Conservation (phyloP, 2,329 filamentous ascomycete species). For the Penicillium italicum region DNA sequence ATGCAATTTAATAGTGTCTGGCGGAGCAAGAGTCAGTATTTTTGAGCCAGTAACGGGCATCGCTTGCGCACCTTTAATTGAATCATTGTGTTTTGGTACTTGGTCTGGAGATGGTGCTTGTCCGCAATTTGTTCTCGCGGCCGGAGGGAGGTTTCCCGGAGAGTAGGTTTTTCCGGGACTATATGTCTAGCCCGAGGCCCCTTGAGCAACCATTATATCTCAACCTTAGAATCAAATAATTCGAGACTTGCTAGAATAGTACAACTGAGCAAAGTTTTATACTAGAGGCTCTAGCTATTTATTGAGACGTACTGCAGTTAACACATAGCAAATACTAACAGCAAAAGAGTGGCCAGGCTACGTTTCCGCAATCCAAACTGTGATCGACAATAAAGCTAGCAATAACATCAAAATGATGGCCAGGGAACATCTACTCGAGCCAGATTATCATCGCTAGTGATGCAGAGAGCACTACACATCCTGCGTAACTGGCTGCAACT, state of each 20-base stretch:
- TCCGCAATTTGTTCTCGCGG: conserved; percentile 24
- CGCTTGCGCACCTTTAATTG: conserved; percentile 66
- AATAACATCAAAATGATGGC: neutral
- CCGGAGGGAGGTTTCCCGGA: conserved; percentile 21
- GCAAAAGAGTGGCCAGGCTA: too few species aligned
- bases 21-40: neutral
- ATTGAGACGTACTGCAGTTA: too few species aligned
- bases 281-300: too few species aligned
- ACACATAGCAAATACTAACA: too few species aligned
- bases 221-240: too few species aligned
- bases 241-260: too few species aligned
- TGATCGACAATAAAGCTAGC: neutral
- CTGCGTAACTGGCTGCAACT: neutral
- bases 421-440: neutral
- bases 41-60: neutral
- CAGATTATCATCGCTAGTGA: neutral
- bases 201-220: too few species aligned
- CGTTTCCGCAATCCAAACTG: too few species aligned
- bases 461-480: neutral
- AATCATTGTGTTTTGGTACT: conserved; percentile 66
- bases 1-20: conserved; percentile 99
- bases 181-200: neutral
- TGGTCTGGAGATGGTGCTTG: conserved; percentile 21
- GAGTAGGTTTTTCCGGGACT: conserved; percentile 15
- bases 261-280: too few species aligned